Evolutionary conservation across 805 yeast genomes (phyloP).

Genomic region (Candida ascalaphidarum): DNA sequence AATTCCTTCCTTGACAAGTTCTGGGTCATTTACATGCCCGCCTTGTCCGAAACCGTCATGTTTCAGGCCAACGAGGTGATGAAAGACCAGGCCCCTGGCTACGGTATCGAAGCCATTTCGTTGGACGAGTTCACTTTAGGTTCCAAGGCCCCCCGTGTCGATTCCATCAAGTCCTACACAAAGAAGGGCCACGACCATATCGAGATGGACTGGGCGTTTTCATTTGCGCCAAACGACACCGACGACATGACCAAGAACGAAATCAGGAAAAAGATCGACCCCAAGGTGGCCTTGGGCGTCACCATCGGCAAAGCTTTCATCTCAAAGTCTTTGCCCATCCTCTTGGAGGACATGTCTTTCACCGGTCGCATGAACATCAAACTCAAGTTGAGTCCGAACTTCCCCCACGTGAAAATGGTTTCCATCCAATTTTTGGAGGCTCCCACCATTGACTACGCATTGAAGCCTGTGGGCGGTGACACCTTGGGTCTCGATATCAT

Average conservation of each 20-base stretch:
- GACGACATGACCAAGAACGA: slow-evolving; percentile 78
- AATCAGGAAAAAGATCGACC: slow-evolving; percentile 61
- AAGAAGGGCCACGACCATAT: slow-evolving; percentile 57
- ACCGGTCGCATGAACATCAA: slow-evolving; percentile 62
- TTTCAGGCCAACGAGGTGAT: slow-evolving; percentile 59
- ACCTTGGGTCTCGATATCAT: slow-evolving; percentile 79
- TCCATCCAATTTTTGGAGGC: slow-evolving; percentile 70
- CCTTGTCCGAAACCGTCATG: slow-evolving; percentile 66
- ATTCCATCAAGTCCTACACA: slow-evolving; percentile 65
- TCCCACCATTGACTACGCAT: slow-evolving; percentile 67
- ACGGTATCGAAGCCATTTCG: slow-evolving; percentile 67
- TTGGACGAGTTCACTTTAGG: slow-evolving; percentile 77
- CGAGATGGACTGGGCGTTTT: slow-evolving; percentile 81
- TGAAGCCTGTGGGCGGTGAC: slow-evolving; percentile 86
- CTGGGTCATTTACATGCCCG: slow-evolving; percentile 88
- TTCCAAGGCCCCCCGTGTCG: slow-evolving; percentile 69
- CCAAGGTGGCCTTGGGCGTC: slow-evolving; percentile 75
- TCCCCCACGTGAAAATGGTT: slow-evolving; percentile 73
- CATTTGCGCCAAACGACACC: slow-evolving; percentile 74
- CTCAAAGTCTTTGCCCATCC: slow-evolving; percentile 66
- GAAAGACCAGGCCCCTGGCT: slow-evolving; percentile 72
- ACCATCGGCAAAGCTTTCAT: slow-evolving; percentile 76
- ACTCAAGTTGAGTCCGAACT: slow-evolving; percentile 49
- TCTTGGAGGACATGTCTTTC: slow-evolving; percentile 75
- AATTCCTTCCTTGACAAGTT: slow-evolving; percentile 70